Percentiles rank a stretch among this genome's conserved stretches.
Conservation (phyloP, 768 basidiomycete species). For the Strobilomyces dryophilus region DNA sequence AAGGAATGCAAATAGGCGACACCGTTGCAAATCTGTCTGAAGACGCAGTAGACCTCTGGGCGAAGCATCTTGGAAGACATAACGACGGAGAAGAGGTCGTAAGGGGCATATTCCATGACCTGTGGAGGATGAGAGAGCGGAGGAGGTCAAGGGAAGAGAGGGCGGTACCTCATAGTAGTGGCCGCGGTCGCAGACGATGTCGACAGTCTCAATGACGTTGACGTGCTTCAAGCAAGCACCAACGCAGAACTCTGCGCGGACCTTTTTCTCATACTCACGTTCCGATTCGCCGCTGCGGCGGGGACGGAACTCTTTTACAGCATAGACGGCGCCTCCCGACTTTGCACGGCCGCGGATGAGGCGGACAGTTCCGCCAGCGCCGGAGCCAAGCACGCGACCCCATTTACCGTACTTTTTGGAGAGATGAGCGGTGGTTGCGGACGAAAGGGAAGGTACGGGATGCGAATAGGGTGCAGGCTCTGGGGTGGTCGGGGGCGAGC, state of each 20-base stretch:
- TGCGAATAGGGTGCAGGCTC: conserved; percentile 24
- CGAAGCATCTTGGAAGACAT: conserved; percentile 99
- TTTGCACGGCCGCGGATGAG: conserved; percentile 86
- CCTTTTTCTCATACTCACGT: conserved; percentile 99
- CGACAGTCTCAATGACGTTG: conserved; percentile 97
- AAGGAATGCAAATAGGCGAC: conserved; percentile 97
- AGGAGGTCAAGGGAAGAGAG: background rate
- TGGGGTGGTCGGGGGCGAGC: conserved; percentile 23
- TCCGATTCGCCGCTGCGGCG: conserved; percentile 85
- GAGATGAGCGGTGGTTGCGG: conserved; percentile 85
- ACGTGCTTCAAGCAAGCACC: conserved; percentile 90
- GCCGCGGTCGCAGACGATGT: conserved; percentile 96
- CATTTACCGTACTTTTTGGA: conserved; percentile 99
- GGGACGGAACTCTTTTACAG: conserved; percentile 96
- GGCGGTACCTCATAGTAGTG: conserved; percentile 90
- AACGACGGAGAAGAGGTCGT: conserved; percentile 97
- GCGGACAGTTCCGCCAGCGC: conserved; percentile 97
- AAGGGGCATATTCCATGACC: conserved; percentile 99
- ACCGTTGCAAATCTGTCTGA: conserved; percentile 96
- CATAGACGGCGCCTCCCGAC: conserved; percentile 81
- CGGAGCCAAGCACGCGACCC: conserved; percentile 91
- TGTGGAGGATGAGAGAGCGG: conserved; percentile 29
- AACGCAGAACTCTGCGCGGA: conserved; percentile 98
- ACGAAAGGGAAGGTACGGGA: conserved; percentile 60
- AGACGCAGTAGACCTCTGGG: conserved; percentile 98